Evolutionary conservation across 208 protist genomes (phyloP).

Genomic region (Blastocrithidia nonstop): DNA sequence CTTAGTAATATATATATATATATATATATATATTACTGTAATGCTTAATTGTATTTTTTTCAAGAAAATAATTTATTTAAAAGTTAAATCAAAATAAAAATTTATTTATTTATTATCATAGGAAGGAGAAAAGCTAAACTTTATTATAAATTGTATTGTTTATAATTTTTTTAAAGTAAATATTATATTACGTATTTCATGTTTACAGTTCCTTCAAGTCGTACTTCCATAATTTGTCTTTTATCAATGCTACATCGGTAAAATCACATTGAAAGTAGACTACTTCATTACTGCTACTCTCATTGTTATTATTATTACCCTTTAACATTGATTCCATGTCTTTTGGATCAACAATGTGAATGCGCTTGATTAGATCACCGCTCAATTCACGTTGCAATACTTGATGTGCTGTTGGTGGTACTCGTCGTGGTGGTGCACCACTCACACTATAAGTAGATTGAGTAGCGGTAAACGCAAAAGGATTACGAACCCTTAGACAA

Average conservation of each 20-base stretch:
- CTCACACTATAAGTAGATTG: too few relatives aligned
- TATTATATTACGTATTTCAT: neutral
- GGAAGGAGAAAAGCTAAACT: neutral
- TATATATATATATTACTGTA: too few relatives aligned
- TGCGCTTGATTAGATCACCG: too few relatives aligned
- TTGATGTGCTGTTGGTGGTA: too few relatives aligned
- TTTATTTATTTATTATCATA: neutral
- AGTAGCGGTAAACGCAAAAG: conserved; percentile 44
- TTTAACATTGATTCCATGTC: too few relatives aligned
- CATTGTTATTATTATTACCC: too few relatives aligned
- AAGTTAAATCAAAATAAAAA: neutral
- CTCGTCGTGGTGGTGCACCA: too few relatives aligned
- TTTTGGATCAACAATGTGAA: too few relatives aligned
- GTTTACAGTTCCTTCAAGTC: conserved; percentile 34
- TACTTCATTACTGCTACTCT: neutral
- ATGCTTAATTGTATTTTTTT: too few relatives aligned
- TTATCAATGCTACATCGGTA: conserved; percentile 52
- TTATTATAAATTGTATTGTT: neutral
- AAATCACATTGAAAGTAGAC: conserved; percentile 27
- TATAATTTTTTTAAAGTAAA: neutral
- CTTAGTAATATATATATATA: too few relatives aligned
- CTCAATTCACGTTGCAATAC: too few relatives aligned
- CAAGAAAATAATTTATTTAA: neutral
- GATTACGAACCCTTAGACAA: conserved; percentile 46
- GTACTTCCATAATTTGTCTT: conserved; percentile 73